Evolutionary conservation across 495 filamentous ascomycete species (phyloP).

Genomic region (Hyaloscypha bicolor): DNA sequence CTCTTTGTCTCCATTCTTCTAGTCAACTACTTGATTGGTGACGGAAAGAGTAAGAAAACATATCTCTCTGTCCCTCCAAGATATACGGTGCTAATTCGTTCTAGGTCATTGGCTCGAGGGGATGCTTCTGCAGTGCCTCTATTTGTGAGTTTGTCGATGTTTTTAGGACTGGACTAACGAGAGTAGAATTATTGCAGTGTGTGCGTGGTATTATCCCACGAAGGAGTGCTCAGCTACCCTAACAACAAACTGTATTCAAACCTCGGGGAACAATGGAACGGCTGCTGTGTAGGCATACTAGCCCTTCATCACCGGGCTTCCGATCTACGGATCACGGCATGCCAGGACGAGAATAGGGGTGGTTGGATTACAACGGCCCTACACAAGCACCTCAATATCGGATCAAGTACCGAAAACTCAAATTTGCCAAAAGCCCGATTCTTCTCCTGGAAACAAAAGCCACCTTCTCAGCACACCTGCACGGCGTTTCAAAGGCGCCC

Average conservation of each 20-base stretch:
- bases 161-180: background rate
- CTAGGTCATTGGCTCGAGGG: conserved; percentile 67
- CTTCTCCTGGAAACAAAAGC: too few relatives aligned
- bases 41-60: conserved; percentile 47
- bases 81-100: background rate
- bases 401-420: too few relatives aligned
- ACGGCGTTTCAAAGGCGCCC: background rate
- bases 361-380: too few relatives aligned
- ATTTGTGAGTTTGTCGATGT: conserved; percentile 42
- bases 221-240: background rate
- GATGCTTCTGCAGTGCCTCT: conserved; percentile 71
- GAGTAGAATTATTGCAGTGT: conserved; percentile 30
- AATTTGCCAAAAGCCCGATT: too few relatives aligned
- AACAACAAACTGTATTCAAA: background rate
- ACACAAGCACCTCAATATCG: too few relatives aligned
- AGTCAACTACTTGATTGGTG: conserved; percentile 76
- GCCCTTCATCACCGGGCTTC: background rate
- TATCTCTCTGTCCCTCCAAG: background rate
- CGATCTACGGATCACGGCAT: background rate
- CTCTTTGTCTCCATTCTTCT: conserved; percentile 78
- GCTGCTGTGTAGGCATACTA: background rate
- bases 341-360: background rate
- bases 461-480: background rate
- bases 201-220: conserved; percentile 29
- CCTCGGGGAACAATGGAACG: background rate